Conservation (phyloP, 441 rosid genomes). For the Arabidopsis lyrata region DNA sequence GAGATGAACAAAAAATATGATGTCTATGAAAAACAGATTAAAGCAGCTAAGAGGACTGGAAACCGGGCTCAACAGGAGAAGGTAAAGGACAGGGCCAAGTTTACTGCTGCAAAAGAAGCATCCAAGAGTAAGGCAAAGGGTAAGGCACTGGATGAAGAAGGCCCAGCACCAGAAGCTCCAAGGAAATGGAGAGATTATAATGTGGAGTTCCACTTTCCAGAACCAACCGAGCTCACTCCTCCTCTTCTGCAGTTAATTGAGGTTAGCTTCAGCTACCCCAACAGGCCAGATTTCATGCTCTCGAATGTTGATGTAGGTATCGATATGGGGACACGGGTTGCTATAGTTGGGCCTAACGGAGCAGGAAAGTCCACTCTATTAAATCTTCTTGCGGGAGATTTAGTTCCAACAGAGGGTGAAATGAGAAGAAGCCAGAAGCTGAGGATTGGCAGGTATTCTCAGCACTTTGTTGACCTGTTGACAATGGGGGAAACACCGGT, state of each 20-base stretch:
- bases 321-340: conserved; percentile 96
- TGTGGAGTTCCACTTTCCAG: conserved; percentile 94
- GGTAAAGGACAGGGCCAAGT: conserved; percentile 65
- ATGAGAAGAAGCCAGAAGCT: conserved; percentile 84
- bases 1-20: conserved; percentile 77
- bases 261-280: conserved; percentile 88
- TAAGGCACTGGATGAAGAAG: conserved; percentile 72
- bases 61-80: conserved; percentile 76
- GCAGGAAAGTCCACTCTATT: conserved; percentile 95
- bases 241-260: conserved; percentile 89
- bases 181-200: conserved; percentile 88
- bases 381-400: conserved; percentile 92
- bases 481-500: conserved; percentile 95
- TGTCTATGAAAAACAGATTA: conserved; percentile 71
- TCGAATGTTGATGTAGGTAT: conserved; percentile 87
- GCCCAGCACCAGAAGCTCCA: conserved; percentile 69
- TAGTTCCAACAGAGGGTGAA: conserved; percentile 84
- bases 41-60: conserved; percentile 85
- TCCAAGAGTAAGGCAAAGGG: conserved; percentile 73
- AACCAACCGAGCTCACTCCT: conserved; percentile 92
- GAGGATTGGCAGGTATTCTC: conserved; percentile 91
- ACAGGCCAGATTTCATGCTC: conserved; percentile 77
- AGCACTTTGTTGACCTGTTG: conserved; percentile 91
- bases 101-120: conserved; percentile 64
- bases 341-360: conserved; percentile 94